Conservation (phyloP, 495 filamentous ascomycete genomes). For the Talaromyces adpressus region DNA sequence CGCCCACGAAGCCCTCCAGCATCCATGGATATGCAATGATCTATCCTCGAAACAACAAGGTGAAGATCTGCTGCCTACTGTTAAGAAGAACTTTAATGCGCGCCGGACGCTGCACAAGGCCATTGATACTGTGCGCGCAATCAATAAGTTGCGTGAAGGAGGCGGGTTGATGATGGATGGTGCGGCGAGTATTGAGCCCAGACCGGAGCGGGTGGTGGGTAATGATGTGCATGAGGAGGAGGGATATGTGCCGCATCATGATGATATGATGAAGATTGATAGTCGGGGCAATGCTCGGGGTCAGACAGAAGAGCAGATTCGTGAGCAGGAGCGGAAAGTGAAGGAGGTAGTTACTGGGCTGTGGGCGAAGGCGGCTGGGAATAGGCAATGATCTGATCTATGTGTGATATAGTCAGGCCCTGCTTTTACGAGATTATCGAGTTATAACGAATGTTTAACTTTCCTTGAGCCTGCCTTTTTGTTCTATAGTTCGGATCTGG, state of each 20-base stretch:
- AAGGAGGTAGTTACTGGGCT: conserved; percentile 53
- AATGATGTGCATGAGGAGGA: conserved; percentile 29
- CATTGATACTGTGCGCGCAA: conserved; percentile 96
- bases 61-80: conserved; percentile 77
- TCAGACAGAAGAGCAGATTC: conserved; percentile 59
- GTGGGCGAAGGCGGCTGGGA: conserved; percentile 32
- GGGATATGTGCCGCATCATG: conserved; percentile 24
- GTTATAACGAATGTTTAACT: neutral
- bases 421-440: neutral
- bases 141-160: conserved; percentile 90
- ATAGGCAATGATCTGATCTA: neutral
- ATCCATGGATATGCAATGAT: conserved; percentile 71
- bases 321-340: conserved; percentile 53
- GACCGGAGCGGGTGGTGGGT: conserved; percentile 42
- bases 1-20: conserved; percentile 86
- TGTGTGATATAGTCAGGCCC: neutral
- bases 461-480: neutral
- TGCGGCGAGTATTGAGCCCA: conserved; percentile 56
- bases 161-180: conserved; percentile 79
- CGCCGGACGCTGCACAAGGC: conserved; percentile 88
- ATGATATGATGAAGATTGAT: conserved; percentile 44
- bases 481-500: neutral
- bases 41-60: conserved; percentile 19
- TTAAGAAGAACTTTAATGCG: conserved; percentile 99
- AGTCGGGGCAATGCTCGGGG: conserved; percentile 52